These are phyloP conservation scores for Coelastrella sp. DNA, from an alignment of 139 green algal genomes.

Conservation along the genomic window DNA sequence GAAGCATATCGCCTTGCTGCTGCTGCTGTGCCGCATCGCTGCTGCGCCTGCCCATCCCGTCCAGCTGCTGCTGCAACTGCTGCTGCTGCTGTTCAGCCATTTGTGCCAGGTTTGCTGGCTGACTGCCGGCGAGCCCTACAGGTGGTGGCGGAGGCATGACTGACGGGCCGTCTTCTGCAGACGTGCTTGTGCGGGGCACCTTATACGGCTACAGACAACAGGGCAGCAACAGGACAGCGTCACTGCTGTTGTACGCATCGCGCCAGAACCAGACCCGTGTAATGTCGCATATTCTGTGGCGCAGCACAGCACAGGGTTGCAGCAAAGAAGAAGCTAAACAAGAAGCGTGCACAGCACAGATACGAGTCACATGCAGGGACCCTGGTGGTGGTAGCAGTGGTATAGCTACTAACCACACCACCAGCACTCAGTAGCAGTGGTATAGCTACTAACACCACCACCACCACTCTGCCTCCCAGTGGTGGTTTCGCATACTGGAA, in stretches of 20 bases:
- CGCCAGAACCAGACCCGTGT: no score
- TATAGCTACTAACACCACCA: no score
- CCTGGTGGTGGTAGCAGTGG: no score
- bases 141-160: slow-evolving; percentile 9
- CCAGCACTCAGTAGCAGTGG: no score
- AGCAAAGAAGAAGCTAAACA: no score
- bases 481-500: no score
- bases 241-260: not conserved
- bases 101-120: not conserved
- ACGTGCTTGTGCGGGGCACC: not conserved
- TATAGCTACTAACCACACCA: no score
- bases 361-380: no score
- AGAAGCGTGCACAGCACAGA: no score
- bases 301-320: no score
- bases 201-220: slow-evolving; percentile 20
- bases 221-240: not conserved
- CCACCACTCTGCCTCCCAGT: no score
- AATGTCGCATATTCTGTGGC: no score
- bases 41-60: not conserved
- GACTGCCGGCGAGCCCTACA: not conserved
- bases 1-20: not conserved
- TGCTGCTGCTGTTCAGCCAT: slow-evolving; percentile 20
- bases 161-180: not conserved
- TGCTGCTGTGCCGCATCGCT: not conserved
- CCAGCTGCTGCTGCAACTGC: slow-evolving; percentile 28